A percentile compares a stretch with the other conserved stretches of the same genome.
phyloP scores from a whole-genome alignment of 768 basidiomycete genomes.

The Filobasidium floriforme region DNA sequence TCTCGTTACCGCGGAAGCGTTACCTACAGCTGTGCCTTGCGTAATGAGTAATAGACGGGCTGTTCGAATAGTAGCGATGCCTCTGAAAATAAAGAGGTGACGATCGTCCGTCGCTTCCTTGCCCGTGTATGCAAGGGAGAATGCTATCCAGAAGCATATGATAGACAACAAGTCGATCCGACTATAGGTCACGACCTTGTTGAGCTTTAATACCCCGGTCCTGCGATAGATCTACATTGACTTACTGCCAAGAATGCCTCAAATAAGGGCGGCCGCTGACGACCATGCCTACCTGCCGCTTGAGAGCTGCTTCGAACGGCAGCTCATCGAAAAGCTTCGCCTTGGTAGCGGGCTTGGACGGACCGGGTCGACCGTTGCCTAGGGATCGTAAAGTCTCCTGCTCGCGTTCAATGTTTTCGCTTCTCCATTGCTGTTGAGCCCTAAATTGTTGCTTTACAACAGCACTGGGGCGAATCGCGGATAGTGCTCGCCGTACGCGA shows the following conservation, averaged over 20 bases:
- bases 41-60: conserved; percentile 78
- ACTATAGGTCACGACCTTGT: conserved; percentile 40
- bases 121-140: conserved; percentile 61
- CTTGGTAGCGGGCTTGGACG: conserved; percentile 8
- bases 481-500: background rate
- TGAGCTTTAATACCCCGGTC: too few relatives aligned
- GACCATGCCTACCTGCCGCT: conserved; percentile 36
- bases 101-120: conserved; percentile 56
- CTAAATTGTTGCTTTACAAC: conserved; percentile 8
- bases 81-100: conserved; percentile 82
- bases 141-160: conserved; percentile 75
- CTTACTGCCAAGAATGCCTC: conserved; percentile 69
- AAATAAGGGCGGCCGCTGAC: conserved; percentile 64
- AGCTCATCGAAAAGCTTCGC: conserved; percentile 29
- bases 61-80: conserved; percentile 74
- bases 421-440: conserved; percentile 18
- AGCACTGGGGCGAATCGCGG: background rate
- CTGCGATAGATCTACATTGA: too few relatives aligned
- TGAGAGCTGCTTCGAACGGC: conserved; percentile 48
- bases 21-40: conserved; percentile 70
- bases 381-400: background rate
- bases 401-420: background rate
- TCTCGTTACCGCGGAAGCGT: conserved; percentile 12
- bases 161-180: conserved; percentile 83
- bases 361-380: conserved; percentile 48